Percentiles rank a stretch among this genome's conserved stretches.
phyloP scores from a whole-genome alignment of 805 yeast genomes.

The Blastobotrys parvus region DNA sequence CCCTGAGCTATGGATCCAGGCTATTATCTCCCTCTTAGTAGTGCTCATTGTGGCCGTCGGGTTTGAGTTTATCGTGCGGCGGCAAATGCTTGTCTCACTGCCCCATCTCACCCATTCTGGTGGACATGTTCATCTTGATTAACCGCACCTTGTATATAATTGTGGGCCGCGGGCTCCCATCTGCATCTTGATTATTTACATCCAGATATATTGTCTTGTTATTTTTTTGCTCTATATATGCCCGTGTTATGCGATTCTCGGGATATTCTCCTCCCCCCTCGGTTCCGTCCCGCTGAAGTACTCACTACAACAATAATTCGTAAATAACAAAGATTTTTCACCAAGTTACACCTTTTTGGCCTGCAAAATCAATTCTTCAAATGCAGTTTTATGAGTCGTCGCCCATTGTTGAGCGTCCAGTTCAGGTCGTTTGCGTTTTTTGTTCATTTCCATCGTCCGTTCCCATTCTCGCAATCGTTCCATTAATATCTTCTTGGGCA shows the following conservation, averaged over 20 bases:
- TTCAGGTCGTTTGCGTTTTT: conserved; percentile 16
- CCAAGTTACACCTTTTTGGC: conserved; percentile 1
- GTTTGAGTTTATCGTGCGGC: conserved; percentile 17
- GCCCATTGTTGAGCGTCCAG: conserved; percentile 21
- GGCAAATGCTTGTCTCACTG: conserved; percentile 28
- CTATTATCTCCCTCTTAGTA: conserved; percentile 14
- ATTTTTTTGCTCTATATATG: too few species aligned
- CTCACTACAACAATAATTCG: too few species aligned
- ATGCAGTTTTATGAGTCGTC: conserved; percentile 16
- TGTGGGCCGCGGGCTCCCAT: too few species aligned
- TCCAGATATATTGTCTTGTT: too few species aligned
- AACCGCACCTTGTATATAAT: too few species aligned
- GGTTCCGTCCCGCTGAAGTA: too few species aligned
- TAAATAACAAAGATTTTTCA: too few species aligned
- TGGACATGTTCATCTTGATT: too few species aligned
- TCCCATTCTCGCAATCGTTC: conserved; percentile 66
- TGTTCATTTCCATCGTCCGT: conserved; percentile 21
- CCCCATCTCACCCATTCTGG: too few species aligned
- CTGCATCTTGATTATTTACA: too few species aligned
- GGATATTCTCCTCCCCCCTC: too few species aligned
- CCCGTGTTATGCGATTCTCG: too few species aligned
- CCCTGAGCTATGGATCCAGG: conserved; percentile 14
- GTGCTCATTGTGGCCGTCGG: conserved; percentile 22
- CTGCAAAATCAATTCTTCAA: conserved; percentile 20
- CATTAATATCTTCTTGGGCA: conserved; percentile 44